phyloP scores from a whole-genome alignment of 2,329 filamentous ascomycete genomes.

The Botryotinia calthae region DNA sequence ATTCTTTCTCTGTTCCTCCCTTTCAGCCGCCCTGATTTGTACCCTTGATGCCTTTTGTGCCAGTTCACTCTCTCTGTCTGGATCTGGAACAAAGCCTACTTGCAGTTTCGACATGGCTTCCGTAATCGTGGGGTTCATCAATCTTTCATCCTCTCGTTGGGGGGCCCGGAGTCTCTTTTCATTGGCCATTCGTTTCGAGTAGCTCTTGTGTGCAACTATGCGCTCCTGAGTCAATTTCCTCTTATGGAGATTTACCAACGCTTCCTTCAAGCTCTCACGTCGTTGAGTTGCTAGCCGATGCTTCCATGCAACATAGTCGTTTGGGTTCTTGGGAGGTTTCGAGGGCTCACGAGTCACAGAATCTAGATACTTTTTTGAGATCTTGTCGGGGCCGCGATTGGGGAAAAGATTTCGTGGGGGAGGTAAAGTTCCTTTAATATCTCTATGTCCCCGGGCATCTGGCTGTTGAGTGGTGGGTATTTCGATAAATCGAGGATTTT shows the following conservation, averaged over 20 bases:
- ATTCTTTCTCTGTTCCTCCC: conserved; percentile 61
- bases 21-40: conserved; percentile 47
- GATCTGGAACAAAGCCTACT: conserved; percentile 58
- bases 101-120: conserved; percentile 48
- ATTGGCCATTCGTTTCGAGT: conserved; percentile 48
- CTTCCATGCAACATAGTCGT: conserved; percentile 57
- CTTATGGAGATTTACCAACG: conserved; percentile 65
- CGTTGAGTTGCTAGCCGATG: conserved; percentile 68
- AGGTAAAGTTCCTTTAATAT: conserved; percentile 75
- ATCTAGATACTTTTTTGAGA: conserved; percentile 57
- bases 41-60: conserved; percentile 46
- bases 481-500: conserved; percentile 85
- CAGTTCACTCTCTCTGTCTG: conserved; percentile 54
- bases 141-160: conserved; percentile 70
- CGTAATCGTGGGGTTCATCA: conserved; percentile 68
- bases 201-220: conserved; percentile 42
- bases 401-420: conserved; percentile 79
- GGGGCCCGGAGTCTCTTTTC: conserved; percentile 56
- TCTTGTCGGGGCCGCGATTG: conserved; percentile 57
- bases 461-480: conserved; percentile 71
- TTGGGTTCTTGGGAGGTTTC: conserved; percentile 27
- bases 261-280: conserved; percentile 68
- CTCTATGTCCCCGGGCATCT: conserved; percentile 44
- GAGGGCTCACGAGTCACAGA: conserved; percentile 56
- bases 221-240: conserved; percentile 55